Evolutionary conservation across 495 filamentous ascomycete species (phyloP).

Genomic region (Neurospora sp.): DNA sequence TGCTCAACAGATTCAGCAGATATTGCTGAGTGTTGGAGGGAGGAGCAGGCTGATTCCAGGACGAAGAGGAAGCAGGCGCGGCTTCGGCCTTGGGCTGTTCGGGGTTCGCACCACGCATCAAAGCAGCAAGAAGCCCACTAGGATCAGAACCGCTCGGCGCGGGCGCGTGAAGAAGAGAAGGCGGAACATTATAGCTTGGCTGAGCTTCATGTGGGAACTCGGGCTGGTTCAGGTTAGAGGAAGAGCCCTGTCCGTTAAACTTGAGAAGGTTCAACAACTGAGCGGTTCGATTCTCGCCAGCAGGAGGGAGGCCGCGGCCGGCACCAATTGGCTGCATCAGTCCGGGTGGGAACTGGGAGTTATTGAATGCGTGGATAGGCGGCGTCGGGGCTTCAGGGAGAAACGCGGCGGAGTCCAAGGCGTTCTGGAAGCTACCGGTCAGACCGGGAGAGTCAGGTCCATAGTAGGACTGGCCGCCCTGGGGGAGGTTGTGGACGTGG

Average conservation of each 20-base stretch:
- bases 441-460: conserved; percentile 24
- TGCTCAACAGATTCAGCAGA: conserved; percentile 42
- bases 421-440: conserved; percentile 9
- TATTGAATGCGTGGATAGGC: conserved; percentile 28
- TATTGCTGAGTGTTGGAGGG: conserved; percentile 40
- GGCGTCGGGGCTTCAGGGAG: conserved; percentile 39
- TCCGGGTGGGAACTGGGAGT: conserved; percentile 31
- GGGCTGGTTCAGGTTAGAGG: conserved; percentile 4
- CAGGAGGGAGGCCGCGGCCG: conserved; percentile 17
- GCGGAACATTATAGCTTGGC: conserved; percentile 5
- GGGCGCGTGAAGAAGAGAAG: conserved; percentile 35
- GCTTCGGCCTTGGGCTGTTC: conserved; percentile 30
- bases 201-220: background rate
- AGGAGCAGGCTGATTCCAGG: conserved; percentile 34
- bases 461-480: conserved; percentile 28
- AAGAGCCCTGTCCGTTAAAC: conserved; percentile 52
- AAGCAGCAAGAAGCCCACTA: conserved; percentile 40
- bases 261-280: conserved; percentile 81
- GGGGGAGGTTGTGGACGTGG: conserved; percentile 16
- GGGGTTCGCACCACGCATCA: conserved; percentile 40
- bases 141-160: conserved; percentile 37
- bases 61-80: conserved; percentile 9
- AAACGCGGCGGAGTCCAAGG: conserved; percentile 31
- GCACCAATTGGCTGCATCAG: conserved; percentile 31
- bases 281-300: conserved; percentile 46